Percentiles rank a stretch among this genome's conserved stretches.
These are phyloP conservation scores for Gigaspora rosea DNA, from an alignment of 192 early-diverging fungal species.

Conservation along the genomic window DNA sequence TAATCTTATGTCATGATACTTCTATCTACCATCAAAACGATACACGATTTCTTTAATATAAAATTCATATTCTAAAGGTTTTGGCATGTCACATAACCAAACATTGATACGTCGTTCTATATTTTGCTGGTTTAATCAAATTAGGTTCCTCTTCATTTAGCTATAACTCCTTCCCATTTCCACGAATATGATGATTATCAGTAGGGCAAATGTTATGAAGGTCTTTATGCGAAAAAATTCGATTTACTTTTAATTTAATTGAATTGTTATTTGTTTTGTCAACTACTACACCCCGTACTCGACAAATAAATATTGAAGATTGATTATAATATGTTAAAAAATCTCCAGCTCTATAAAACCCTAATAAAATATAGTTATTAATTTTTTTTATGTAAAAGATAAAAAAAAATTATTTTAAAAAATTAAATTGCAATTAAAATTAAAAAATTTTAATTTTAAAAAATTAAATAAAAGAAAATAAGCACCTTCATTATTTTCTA, in stretches of 20 bases:
- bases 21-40: not conserved
- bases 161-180: not conserved
- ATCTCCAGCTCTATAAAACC: not conserved
- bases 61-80: conserved; percentile 2
- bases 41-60: conserved; percentile 9
- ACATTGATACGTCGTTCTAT: not conserved
- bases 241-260: not conserved
- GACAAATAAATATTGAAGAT: not conserved
- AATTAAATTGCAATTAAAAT: no score
- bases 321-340: not conserved
- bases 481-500: not conserved
- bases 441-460: no score
- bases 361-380: not conserved
- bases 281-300: not conserved
- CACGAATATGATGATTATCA: not conserved
- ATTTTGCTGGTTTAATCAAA: not conserved
- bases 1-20: not conserved
- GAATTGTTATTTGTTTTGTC: not conserved
- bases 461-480: not conserved
- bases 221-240: not conserved
- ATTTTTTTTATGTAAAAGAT: not conserved
- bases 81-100: not conserved
- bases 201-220: not conserved
- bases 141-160: not conserved
- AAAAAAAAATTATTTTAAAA: no score